Base-by-base conservation (phyloP, 179 eudicot species). In the Heliamphora ciliata region DNA sequence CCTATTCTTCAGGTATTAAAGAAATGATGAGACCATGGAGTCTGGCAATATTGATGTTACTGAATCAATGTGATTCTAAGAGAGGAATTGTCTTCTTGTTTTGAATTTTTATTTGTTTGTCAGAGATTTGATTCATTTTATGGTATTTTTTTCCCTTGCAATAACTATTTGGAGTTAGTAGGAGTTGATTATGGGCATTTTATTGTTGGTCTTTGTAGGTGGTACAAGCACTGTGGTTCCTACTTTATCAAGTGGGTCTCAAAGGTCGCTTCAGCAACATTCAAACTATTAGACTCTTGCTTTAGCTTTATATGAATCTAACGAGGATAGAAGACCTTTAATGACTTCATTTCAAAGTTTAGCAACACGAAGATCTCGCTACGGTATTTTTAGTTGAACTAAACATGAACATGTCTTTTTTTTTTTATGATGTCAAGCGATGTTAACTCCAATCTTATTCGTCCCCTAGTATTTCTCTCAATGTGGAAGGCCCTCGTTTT, bases 201-300 rank as follows among this genome's bases (percentile, higher is more conserved):
- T 31, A 31, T 31, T 31, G 40, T 31, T 31, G 40, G 40, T 31
- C 40, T 31, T 31, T 31, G 40, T 31, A 0, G 1, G 5, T 89
- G 87, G 80, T 80, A 74, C 79, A 70, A 82, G 81, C 18, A 78
- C 86, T 81, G 82, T 86, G 10, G 77, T 79, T 59, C 64, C 82
- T 46, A 81, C n/a, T 76, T 50, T 80, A 3, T 66, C 87, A 6
- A 74, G 79, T 86, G 85, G 83, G 79, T 83, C 90, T 64, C 88
- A 81, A 56, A 88, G 88, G 82, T 76, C 89, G 75, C 74, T 50
- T 80, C 89, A 89, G 74, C 91, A 82, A 65, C 88, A 84, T 83
- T 77, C 84, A 17, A 31, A 31, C 40, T 31, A 31, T 31, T 31
- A 31, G 40, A 31, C 40, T 31, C 40, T 1, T 31, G 40, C 40